Evolutionary conservation across 2,329 filamentous ascomycete species (phyloP).

Genomic region (Hirsutella rhossiliensis): DNA sequence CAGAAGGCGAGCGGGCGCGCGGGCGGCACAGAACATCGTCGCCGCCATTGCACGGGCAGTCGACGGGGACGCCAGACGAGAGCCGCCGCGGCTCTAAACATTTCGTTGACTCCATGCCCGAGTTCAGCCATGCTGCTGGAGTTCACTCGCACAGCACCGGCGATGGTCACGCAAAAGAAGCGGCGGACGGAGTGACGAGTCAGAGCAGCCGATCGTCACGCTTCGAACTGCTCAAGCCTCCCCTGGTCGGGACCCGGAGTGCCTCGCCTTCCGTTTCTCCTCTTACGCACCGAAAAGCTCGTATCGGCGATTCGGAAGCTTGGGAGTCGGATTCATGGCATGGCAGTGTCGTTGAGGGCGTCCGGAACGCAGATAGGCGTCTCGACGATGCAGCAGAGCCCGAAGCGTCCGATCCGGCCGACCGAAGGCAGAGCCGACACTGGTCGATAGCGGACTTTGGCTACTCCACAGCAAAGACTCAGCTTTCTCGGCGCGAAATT

Average conservation of each 20-base stretch:
- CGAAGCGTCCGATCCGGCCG: slow-evolving; percentile 11
- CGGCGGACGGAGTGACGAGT: slow-evolving; percentile 3
- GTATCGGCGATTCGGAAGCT: slow-evolving; percentile 18
- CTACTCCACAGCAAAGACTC: slow-evolving; percentile 19
- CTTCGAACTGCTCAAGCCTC: slow-evolving; percentile 36
- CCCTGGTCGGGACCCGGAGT: slow-evolving; percentile 32
- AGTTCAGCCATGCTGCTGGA: slow-evolving; percentile 28
- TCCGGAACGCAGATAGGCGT: slow-evolving; percentile 21
- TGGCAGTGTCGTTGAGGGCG: slow-evolving; percentile 14
- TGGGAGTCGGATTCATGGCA: slow-evolving; percentile 26
- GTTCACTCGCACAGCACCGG: slow-evolving; percentile 6
- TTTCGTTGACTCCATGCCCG: slow-evolving; percentile 40
- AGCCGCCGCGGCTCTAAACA: slow-evolving; percentile 25
- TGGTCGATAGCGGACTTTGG: slow-evolving; percentile 40
- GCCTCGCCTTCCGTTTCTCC: slow-evolving; percentile 26
- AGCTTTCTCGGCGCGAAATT: slow-evolving; percentile 58
- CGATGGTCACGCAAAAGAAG: slow-evolving; percentile 7
- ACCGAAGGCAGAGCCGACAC: slow-evolving; percentile 22
- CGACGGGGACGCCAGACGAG: slow-evolving; percentile 17
- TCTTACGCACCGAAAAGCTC: slow-evolving; percentile 10
- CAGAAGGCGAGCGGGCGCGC: slow-evolving; percentile 30
- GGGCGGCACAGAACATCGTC: slow-evolving; percentile 25
- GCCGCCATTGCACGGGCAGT: slow-evolving; percentile 21
- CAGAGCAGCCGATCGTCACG: slow-evolving; percentile 28
- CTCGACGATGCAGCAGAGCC: slow-evolving; percentile 20